phyloP scores from a whole-genome alignment of 768 basidiomycete species.

The Termitomyces eurrhizus region DNA sequence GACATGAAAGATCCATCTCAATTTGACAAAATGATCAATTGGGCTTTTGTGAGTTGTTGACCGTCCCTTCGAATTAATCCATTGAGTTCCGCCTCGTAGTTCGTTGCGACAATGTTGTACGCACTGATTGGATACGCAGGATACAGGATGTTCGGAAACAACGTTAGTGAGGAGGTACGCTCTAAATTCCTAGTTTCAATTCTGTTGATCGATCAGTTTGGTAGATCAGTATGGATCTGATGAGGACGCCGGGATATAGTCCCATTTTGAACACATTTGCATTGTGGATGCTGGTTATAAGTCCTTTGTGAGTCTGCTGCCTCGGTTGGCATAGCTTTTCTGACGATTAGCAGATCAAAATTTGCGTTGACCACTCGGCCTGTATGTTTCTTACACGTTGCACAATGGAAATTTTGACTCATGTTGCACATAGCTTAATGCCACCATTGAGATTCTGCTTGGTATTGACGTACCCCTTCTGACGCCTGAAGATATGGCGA shows the following conservation, averaged over 20 bases:
- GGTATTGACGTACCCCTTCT: constrained; percentile 49
- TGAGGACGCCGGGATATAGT: constrained; percentile 71
- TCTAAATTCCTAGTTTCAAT: background rate
- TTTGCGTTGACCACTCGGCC: constrained; percentile 83
- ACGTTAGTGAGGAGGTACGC: constrained; percentile 75
- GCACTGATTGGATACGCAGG: constrained; percentile 74
- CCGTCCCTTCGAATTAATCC: background rate
- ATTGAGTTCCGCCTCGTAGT: constrained; percentile 28
- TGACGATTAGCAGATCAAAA: constrained; percentile 57
- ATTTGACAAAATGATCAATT: constrained; percentile 80
- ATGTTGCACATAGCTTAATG: constrained; percentile 52
- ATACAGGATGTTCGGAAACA: constrained; percentile 87
- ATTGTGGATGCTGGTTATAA: constrained; percentile 84
- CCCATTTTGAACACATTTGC: constrained; percentile 64
- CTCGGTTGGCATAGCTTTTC: constrained; percentile 9
- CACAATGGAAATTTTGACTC: background rate
- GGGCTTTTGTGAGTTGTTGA: constrained; percentile 69
- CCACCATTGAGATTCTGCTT: constrained; percentile 77
- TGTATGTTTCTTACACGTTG: constrained; percentile 35
- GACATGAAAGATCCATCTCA: constrained; percentile 85
- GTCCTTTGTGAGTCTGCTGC: constrained; percentile 54
- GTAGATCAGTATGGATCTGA: constrained; percentile 81
- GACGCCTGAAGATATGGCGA: constrained; percentile 36
- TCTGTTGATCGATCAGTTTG: background rate
- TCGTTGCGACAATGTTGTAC: constrained; percentile 59